Percentiles rank a stretch among this genome's conserved stretches.
phyloP scores from a whole-genome alignment of 2,329 filamentous ascomycete species.

The Talaromyces islandicus region DNA sequence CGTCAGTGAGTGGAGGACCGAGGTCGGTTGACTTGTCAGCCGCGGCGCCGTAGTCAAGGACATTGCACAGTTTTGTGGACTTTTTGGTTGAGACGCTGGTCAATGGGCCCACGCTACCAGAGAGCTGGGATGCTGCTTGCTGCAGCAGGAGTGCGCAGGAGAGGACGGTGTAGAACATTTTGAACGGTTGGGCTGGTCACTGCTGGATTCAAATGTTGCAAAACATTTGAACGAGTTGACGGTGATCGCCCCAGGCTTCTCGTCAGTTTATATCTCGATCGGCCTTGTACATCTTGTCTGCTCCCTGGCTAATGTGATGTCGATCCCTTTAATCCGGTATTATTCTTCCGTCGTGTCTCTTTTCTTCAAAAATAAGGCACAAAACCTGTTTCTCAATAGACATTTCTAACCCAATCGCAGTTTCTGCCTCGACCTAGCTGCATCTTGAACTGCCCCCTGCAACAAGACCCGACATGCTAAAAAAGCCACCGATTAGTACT shows the following conservation, averaged over 20 bases:
- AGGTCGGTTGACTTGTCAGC: slow-evolving; percentile 50
- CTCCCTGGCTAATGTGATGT: not conserved
- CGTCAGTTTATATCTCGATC: not conserved
- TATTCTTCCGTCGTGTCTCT: not conserved
- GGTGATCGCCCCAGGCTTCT: not conserved
- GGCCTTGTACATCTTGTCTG: not conserved
- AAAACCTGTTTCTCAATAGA: not conserved
- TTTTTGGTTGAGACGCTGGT: slow-evolving; percentile 40
- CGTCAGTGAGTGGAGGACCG: slow-evolving; percentile 42
- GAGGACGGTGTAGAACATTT: not conserved
- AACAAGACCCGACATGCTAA: not conserved
- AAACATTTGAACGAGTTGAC: not conserved
- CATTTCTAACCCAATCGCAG: not conserved
- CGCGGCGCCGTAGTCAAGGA: slow-evolving; percentile 47
- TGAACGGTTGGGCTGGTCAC: not conserved
- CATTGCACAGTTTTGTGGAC: slow-evolving; percentile 47
- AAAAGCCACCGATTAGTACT: not conserved
- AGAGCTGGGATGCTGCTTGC: slow-evolving; percentile 29
- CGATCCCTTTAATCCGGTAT: not conserved
- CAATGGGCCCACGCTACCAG: slow-evolving; percentile 40
- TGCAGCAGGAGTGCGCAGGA: not conserved
- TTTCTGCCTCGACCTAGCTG: not conserved
- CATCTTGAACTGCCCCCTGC: not conserved
- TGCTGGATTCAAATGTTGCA: not conserved
- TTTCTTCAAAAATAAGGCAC: not conserved